Evolutionary conservation across 768 basidiomycete genomes (phyloP).

Genomic region (Suillus tomentosus): DNA sequence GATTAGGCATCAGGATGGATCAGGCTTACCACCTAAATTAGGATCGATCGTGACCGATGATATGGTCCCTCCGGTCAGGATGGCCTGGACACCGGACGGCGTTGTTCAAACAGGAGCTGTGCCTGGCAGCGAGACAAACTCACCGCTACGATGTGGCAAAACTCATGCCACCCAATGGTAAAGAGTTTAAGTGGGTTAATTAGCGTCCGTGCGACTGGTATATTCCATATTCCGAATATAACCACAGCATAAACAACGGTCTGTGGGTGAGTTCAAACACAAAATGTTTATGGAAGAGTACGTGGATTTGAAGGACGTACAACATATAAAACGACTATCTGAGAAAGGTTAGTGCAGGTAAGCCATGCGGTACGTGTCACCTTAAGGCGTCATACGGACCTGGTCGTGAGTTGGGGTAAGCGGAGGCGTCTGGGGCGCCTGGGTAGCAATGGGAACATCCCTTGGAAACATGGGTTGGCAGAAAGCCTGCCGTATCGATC

Average conservation of each 20-base stretch:
- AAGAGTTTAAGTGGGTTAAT: conserved; percentile 87
- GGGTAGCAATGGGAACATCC: conserved; percentile 36
- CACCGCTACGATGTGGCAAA: conserved; percentile 81
- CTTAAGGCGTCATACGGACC: conserved; percentile 42
- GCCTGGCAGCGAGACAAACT: conserved; percentile 30
- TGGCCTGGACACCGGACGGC: conserved; percentile 48
- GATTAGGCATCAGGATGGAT: conserved; percentile 31
- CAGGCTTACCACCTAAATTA: conserved; percentile 63
- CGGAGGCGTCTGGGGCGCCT: conserved; percentile 40
- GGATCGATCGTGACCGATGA: conserved; percentile 84
- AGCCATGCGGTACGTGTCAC: conserved; percentile 24
- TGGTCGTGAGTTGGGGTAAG: conserved; percentile 72
- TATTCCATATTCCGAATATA: conserved; percentile 87
- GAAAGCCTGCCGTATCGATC: conserved; percentile 30
- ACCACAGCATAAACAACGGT: conserved; percentile 84
- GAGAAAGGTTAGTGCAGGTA: conserved; percentile 23
- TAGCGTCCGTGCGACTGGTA: conserved; percentile 74
- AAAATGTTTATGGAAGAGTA: conserved; percentile 11
- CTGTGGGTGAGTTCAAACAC: conserved; percentile 38
- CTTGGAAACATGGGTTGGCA: conserved; percentile 35
- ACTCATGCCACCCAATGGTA: conserved; percentile 87
- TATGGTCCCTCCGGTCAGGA: conserved; percentile 79
- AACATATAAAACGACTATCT: conserved; percentile 78
- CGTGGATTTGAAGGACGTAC: conserved; percentile 45
- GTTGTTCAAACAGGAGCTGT: conserved; percentile 9